Conservation (phyloP, 2,329 filamentous ascomycete genomes). For the Elsinoe batatas region DNA sequence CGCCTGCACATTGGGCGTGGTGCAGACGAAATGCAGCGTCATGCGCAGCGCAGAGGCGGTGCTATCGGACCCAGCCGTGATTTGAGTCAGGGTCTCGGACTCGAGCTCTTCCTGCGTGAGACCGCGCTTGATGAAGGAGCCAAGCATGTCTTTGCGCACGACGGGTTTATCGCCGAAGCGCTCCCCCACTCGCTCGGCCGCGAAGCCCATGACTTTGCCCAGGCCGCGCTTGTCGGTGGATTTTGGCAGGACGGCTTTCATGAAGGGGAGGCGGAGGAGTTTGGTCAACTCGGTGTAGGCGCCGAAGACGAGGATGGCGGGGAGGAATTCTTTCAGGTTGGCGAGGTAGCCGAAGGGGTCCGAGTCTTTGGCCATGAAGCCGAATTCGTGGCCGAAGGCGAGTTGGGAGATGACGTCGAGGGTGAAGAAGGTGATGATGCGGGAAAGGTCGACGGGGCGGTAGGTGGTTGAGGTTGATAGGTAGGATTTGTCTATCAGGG, state of each 20-base stretch:
- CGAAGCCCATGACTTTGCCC: slow-evolving; percentile 33
- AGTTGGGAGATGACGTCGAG: slow-evolving; percentile 34
- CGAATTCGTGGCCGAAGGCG: slow-evolving; percentile 38
- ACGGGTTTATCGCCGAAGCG: slow-evolving; percentile 37
- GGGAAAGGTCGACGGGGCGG: slow-evolving; percentile 28
- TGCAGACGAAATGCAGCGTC: slow-evolving; percentile 44
- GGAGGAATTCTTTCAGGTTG: slow-evolving; percentile 35
- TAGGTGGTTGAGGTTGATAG: slow-evolving; percentile 25
- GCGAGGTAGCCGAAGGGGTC: slow-evolving; percentile 42
- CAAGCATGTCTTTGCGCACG: slow-evolving; percentile 44
- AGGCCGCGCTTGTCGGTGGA: slow-evolving; percentile 38
- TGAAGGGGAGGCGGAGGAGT: slow-evolving; percentile 32
- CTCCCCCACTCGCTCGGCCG: slow-evolving; percentile 37
- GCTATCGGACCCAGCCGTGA: slow-evolving; percentile 49
- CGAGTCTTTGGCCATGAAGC: slow-evolving; percentile 39
- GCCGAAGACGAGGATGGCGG: slow-evolving; percentile 37
- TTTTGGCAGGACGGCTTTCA: slow-evolving; percentile 35
- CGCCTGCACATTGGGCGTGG: slow-evolving; percentile 37
- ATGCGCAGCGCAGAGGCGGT: slow-evolving; percentile 47
- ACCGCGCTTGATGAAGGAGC: slow-evolving; percentile 41
- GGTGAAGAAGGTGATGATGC: slow-evolving; percentile 31
- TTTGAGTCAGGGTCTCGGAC: slow-evolving; percentile 37
- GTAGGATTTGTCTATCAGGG: slow-evolving; percentile 27
- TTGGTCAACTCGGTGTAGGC: slow-evolving; percentile 35
- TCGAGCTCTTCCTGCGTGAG: slow-evolving; percentile 33